Percentiles rank a stretch among this genome's conserved stretches.
These are phyloP conservation scores for Apiospora phragmitis DNA, from an alignment of 2,329 filamentous ascomycete species.

Conservation along the genomic window DNA sequence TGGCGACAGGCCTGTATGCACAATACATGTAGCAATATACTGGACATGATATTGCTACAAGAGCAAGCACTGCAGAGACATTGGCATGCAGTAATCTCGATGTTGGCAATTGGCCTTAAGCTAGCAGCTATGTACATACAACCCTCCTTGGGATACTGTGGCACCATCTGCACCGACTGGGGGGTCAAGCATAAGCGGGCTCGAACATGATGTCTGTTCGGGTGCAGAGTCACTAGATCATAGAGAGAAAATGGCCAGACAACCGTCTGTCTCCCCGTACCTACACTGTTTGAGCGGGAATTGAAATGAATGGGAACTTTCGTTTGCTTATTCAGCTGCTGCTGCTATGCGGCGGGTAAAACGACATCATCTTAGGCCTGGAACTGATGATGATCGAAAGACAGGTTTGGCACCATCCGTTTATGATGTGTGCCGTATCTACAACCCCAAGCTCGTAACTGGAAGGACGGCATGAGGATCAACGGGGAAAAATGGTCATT, in stretches of 20 bases:
- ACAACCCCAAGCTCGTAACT: background rate
- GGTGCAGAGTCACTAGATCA: background rate
- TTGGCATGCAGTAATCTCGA: background rate
- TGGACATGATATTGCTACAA: background rate
- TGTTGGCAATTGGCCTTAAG: background rate
- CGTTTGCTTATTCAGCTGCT: background rate
- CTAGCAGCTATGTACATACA: background rate
- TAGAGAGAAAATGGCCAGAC: background rate
- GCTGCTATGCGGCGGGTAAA: background rate
- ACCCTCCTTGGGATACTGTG: background rate
- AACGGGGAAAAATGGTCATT: background rate
- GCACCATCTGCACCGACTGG: background rate
- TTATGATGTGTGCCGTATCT: background rate
- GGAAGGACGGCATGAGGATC: background rate
- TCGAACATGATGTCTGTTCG: background rate
- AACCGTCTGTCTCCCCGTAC: background rate
- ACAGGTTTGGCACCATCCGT: background rate
- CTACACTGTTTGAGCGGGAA: background rate
- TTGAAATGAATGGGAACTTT: background rate
- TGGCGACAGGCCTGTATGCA: background rate
- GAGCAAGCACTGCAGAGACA: background rate
- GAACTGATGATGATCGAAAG: background rate
- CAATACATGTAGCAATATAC: background rate
- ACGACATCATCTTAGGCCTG: background rate
- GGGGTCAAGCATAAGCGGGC: background rate